Conservation (phyloP, 2,329 filamentous ascomycete species). For the Colletotrichum tanaceti region DNA sequence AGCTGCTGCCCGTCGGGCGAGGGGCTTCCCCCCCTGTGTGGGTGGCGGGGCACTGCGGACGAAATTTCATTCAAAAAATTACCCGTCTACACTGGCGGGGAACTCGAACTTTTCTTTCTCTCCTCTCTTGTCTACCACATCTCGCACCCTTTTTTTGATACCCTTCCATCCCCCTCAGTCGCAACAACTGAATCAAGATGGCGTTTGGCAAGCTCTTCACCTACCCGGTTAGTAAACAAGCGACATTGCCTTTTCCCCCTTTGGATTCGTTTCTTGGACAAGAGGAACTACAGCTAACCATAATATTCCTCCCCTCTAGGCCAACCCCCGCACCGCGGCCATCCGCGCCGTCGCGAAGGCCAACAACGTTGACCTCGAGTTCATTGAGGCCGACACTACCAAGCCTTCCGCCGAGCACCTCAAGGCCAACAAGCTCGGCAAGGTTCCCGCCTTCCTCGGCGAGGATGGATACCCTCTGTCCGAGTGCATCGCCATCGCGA, state of each 20-base stretch:
- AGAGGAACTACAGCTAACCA: conserved; percentile 49
- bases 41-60: conserved; percentile 36
- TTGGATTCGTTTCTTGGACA: neutral
- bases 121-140: conserved; percentile 46
- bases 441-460: conserved; percentile 93
- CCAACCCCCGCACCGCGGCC: conserved; percentile 88
- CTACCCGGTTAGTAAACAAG: conserved; percentile 70
- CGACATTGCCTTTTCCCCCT: conserved; percentile 12
- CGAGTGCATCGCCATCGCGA: conserved; percentile 93
- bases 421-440: conserved; percentile 87
- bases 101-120: conserved; percentile 42
- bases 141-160: conserved; percentile 41
- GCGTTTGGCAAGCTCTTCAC: conserved; percentile 98
- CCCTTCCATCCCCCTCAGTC: conserved; percentile 44
- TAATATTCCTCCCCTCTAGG: conserved; percentile 62
- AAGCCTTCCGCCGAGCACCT: conserved; percentile 81
- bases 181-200: conserved; percentile 70
- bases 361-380: conserved; percentile 92
- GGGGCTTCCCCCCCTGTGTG: conserved; percentile 5
- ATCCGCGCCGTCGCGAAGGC: conserved; percentile 96
- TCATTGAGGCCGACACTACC: conserved; percentile 76
- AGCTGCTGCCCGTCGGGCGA: conserved; percentile 24
- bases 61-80: conserved; percentile 42
- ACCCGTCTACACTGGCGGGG: conserved; percentile 34
- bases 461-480: conserved; percentile 89